These are phyloP conservation scores for Lophium mytilinum DNA, from an alignment of 495 filamentous ascomycete species.

Conservation along the genomic window DNA sequence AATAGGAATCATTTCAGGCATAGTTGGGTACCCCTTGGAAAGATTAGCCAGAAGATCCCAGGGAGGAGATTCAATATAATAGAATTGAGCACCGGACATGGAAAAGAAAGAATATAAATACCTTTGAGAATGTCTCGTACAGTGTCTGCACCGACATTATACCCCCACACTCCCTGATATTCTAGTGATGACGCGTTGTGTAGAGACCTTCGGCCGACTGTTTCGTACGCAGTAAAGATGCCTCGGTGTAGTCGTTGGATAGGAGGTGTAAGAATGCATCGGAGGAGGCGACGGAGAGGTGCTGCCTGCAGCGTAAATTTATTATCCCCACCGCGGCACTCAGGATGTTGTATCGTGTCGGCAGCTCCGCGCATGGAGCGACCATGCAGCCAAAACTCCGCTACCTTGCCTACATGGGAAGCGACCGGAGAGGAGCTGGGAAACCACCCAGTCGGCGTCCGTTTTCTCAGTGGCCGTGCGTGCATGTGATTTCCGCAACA, in stretches of 20 bases:
- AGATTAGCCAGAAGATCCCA: no score
- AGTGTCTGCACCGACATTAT: background rate
- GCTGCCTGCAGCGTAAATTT: no score
- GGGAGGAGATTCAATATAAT: background rate
- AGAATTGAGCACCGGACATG: background rate
- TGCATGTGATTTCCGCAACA: no score
- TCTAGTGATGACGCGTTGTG: background rate
- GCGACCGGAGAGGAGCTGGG: no score
- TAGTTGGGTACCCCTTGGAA: background rate
- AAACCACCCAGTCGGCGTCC: no score
- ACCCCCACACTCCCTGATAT: background rate
- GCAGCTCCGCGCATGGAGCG: no score
- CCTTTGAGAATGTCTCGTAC: background rate
- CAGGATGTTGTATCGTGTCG: no score
- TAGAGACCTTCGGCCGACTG: background rate
- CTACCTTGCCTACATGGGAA: no score
- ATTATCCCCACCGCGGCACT: no score
- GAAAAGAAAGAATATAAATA: background rate
- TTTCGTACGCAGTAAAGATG: background rate
- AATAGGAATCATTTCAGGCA: conserved; percentile 3
- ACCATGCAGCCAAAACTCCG: no score
- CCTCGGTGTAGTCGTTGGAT: background rate
- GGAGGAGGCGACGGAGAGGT: no score
- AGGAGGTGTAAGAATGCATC: background rate
- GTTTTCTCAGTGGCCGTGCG: no score